Evolutionary conservation across 371 early-diverging fungal species (phyloP), one percentile per base, ranked within the genome.

Genomic region (Mortierella sp.): DNA sequence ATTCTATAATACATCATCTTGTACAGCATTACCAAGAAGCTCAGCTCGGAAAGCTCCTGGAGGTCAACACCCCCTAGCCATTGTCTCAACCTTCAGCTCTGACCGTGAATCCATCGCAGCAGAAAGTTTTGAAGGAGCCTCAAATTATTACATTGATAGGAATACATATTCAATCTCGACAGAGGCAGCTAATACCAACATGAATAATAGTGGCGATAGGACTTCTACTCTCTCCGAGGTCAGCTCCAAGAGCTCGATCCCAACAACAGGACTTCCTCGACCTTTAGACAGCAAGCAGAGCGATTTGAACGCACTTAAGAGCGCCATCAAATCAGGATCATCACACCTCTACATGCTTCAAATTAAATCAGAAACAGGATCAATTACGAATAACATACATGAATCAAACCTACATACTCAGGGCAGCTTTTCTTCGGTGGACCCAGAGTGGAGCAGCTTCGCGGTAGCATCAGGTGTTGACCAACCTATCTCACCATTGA

Each of bases 401-500:
- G 42, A 55, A 9, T 19, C 10, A 17, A 43, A 37, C 12, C 19
- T 3, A n/a, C 17, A 6, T 31, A 17, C n/a, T 3, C 32, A 51
- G 7, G 17, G 34, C 17, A 51, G 7, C 19, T 22, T 45, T 15
- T 3, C 31, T 26, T n/a, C 55, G 8, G 34, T 31, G 17, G 76
- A 70, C 7, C 51, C 61, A 9, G 73, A 78, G 19, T 78, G 79
- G 79, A 31, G 31, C 1, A 37, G 68, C 22, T 64, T 73, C 13
- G 49, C 68, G 23, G 63, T 78, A 22, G 47, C 47, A 37, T 66
- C 79, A 17, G 66, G 70, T 28, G 47, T 43, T 7, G 66, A 70
- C 17, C 79, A 73, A 29, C 79, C 79, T 1, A 58, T 69, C 13
- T 78, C 79, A 23, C 74, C 79, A n/a, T 26, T 78, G 37, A 72